A percentile compares a stretch with the other conserved stretches of the same genome.
Conservation (phyloP, 1,284 basidiomycete genomes). For the Cutaneotrichosporon daszewskae region DNA sequence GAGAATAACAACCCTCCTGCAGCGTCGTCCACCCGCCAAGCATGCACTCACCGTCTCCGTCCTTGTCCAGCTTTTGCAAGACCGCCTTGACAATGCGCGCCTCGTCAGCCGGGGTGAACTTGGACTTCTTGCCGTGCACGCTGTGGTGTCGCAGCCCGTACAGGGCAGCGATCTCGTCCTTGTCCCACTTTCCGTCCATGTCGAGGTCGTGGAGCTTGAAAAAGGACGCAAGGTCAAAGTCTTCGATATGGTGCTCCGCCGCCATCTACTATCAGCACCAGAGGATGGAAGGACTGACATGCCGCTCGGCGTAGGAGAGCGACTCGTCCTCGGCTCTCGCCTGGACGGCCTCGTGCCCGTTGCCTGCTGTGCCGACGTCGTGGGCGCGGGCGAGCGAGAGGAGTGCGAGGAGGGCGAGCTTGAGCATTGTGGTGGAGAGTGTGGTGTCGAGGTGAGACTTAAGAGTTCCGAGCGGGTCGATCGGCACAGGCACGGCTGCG, state of each 20-base stretch:
- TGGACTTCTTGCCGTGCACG: conserved; percentile 75
- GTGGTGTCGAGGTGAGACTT: background rate
- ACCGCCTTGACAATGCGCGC: conserved; percentile 71
- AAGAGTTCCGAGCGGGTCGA: too few species aligned
- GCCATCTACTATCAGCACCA: conserved; percentile 35
- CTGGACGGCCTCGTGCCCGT: conserved; percentile 27
- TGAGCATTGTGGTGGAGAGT: background rate
- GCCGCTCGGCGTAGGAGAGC: conserved; percentile 51
- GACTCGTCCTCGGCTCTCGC: conserved; percentile 19
- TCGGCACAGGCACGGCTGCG: too few species aligned
- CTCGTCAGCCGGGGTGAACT: conserved; percentile 58
- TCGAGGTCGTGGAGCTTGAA: conserved; percentile 78
- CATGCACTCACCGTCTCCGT: conserved; percentile 59
- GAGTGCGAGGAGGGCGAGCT: conserved; percentile 8
- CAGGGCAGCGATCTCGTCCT: conserved; percentile 77
- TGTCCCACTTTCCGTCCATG: conserved; percentile 67
- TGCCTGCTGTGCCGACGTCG: conserved; percentile 40
- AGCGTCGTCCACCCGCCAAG: background rate
- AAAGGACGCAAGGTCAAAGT: conserved; percentile 45
- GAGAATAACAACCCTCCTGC: too few species aligned
- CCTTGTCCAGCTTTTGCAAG: conserved; percentile 67
- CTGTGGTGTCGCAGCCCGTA: conserved; percentile 96
- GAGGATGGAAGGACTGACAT: conserved; percentile 50
- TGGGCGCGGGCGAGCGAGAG: conserved; percentile 17
- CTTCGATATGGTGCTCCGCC: conserved; percentile 47